Percentiles rank a stretch among this genome's conserved stretches.
These are phyloP conservation scores for Globisporangium okanoganense DNA, from an alignment of 352 stramenopile genomes.

Conservation along the genomic window DNA sequence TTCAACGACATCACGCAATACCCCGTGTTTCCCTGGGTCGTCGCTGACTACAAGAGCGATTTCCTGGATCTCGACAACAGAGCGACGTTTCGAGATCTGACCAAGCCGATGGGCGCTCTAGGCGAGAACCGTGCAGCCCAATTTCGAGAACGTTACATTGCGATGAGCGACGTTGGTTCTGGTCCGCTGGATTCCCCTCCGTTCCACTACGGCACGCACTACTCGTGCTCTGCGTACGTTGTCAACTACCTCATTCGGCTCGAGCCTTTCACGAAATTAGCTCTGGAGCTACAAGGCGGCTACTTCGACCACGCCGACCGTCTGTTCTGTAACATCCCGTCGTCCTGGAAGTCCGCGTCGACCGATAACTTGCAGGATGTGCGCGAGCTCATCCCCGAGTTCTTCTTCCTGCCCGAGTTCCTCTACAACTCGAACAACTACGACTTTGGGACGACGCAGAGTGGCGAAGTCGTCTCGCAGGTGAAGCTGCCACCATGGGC, in stretches of 20 bases:
- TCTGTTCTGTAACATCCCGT: constrained; percentile 94
- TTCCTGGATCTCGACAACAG: constrained; percentile 83
- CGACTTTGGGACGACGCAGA: constrained; percentile 66
- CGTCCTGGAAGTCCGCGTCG: constrained; percentile 93
- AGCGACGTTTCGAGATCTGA: constrained; percentile 89
- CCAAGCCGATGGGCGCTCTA: constrained; percentile 93
- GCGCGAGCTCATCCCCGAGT: constrained; percentile 77
- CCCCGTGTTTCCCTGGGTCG: constrained; percentile 95
- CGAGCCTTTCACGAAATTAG: constrained; percentile 80
- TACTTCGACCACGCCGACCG: constrained; percentile 94
- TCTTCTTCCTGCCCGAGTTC: constrained; percentile 79
- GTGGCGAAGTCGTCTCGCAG: constrained; percentile 88
- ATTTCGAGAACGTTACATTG: constrained; percentile 84
- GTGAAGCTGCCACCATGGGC: constrained; percentile 94
- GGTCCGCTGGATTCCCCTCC: constrained; percentile 68
- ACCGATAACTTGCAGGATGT: constrained; percentile 89
- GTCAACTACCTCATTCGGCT: constrained; percentile 96
- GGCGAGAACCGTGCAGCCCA: constrained; percentile 71
- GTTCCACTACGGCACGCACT: constrained; percentile 98
- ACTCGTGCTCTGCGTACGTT: constrained; percentile 95
- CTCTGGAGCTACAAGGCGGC: constrained; percentile 62
- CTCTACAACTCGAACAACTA: constrained; percentile 75
- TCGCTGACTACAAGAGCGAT: constrained; percentile 86
- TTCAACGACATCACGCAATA: constrained; percentile 99
- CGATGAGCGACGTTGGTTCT: constrained; percentile 45